Evolutionary conservation across 2,329 filamentous ascomycete species (phyloP), one percentile per base, ranked within the genome.

Genomic region (Fusarium ramigenum): DNA sequence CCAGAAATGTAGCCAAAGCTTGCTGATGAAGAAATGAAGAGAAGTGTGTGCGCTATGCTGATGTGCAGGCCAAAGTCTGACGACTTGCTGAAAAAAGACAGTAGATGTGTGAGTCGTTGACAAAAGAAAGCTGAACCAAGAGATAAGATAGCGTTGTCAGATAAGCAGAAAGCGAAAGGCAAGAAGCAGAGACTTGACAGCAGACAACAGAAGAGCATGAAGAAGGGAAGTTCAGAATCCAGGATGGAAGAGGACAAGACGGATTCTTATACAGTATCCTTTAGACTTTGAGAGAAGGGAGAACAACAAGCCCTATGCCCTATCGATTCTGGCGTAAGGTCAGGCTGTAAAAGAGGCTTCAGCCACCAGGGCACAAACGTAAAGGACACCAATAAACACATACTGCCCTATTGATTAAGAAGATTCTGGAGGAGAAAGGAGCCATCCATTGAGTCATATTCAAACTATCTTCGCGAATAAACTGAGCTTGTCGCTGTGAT

Each of bases 1-100:
- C 0, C 0, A 8, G 23, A 9, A 28, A 12, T 4, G 18, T 40
- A 2, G 7, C 5, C 10, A 18, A 42, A 39, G 6, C 4, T 14
- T 32, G 19, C 32, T 18, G 10, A 3, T 10, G 4, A 2, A 23
- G 11, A 28, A 18, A 16, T n/a, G 4, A 43, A 43, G 25, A 32
- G 36, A 43, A 8, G 2, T n/a, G 9, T 43, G 15, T 30, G 15
- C 6, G 5, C 5, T 32, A 10, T 6, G 21, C 15, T 43, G 23
- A 28, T 12, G 14, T 14, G 8, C 16, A 9, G 34, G 5, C 10
- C 4, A 18, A 9, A 28, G 2, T 28, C 7, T 18, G 19, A 4
- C 14, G 23, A n/a, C 19, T 54, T 40, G 34, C 14, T 25, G 8
- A 5, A 28, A 10, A 12, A n/a, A 9, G 34, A 28, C 1, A 28